Evolutionary conservation across 2,329 filamentous ascomycete genomes (phyloP).

Genomic region (Sordariomycetes sp.): DNA sequence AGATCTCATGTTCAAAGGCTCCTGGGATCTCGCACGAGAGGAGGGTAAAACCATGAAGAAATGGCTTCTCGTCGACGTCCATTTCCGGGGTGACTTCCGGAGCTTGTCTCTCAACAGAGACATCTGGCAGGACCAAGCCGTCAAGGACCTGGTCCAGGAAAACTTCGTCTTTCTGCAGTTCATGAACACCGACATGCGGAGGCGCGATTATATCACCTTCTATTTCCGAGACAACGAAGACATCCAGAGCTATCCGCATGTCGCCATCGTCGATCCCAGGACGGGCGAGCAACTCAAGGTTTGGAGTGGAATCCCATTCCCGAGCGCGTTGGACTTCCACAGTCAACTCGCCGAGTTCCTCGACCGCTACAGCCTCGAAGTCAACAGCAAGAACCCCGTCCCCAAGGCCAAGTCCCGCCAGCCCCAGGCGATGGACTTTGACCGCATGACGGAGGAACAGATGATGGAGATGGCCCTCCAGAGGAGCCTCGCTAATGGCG

Average conservation of each 20-base stretch:
- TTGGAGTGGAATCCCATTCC: slow-evolving; percentile 79
- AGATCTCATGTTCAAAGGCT: slow-evolving; percentile 69
- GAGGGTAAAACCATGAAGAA: slow-evolving; percentile 81
- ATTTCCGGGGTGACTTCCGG: slow-evolving; percentile 87
- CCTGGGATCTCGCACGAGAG: slow-evolving; percentile 78
- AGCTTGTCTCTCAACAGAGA: slow-evolving; percentile 92
- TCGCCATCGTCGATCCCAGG: slow-evolving; percentile 88
- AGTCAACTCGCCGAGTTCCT: slow-evolving; percentile 91
- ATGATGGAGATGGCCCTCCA: slow-evolving; percentile 91
- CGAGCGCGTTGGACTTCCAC: slow-evolving; percentile 68
- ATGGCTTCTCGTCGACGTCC: slow-evolving; percentile 93
- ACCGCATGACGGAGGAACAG: slow-evolving; percentile 91
- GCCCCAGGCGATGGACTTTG: slow-evolving; percentile 61
- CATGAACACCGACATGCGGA: slow-evolving; percentile 70
- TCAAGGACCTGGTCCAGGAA: slow-evolving; percentile 73
- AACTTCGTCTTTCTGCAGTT: slow-evolving; percentile 97
- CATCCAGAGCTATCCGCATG: slow-evolving; percentile 87
- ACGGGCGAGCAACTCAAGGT: slow-evolving; percentile 96
- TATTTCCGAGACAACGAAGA: slow-evolving; percentile 75
- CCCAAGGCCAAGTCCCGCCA: slow-evolving; percentile 64
- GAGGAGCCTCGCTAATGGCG: slow-evolving; percentile 54
- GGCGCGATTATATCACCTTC: slow-evolving; percentile 75
- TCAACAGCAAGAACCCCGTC: slow-evolving; percentile 86
- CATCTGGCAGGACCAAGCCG: slow-evolving; percentile 80
- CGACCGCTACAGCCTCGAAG: slow-evolving; percentile 87